Evolutionary conservation across 2,329 filamentous ascomycete species (phyloP).

Genomic region (Xylariaceae sp.): DNA sequence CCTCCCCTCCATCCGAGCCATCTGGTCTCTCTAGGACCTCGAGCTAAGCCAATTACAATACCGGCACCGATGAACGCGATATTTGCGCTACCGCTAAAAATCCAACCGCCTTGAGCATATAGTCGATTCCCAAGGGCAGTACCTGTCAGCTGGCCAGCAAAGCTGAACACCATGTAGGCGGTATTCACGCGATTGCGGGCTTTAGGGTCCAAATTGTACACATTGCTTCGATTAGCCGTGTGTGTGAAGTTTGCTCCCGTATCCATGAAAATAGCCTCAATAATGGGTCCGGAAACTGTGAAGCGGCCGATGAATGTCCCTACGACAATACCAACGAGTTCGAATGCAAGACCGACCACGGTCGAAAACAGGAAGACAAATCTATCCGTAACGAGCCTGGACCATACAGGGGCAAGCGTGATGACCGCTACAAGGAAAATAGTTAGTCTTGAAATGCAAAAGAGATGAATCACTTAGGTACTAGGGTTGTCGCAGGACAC

Average conservation of each 20-base stretch:
- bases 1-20: constrained; percentile 43
- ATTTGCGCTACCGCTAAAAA: constrained; percentile 41
- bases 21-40: constrained; percentile 38
- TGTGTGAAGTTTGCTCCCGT: constrained; percentile 70
- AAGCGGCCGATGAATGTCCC: constrained; percentile 66
- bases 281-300: constrained; percentile 65
- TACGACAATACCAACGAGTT: constrained; percentile 58
- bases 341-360: constrained; percentile 56
- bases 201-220: constrained; percentile 68
- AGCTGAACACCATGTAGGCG: constrained; percentile 73
- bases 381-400: constrained; percentile 64
- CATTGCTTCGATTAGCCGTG: constrained; percentile 66
- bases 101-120: constrained; percentile 50
- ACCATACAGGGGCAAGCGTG: constrained; percentile 64
- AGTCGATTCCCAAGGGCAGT: constrained; percentile 55
- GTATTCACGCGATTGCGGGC: constrained; percentile 75
- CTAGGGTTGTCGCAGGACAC: no score
- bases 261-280: constrained; percentile 54
- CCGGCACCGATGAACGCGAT: constrained; percentile 37
- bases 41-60: constrained; percentile 32
- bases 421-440: constrained; percentile 45
- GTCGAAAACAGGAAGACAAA: constrained; percentile 66
- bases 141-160: constrained; percentile 71
- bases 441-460: no score
- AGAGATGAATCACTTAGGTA: no score